Evolutionary conservation across 2,329 filamentous ascomycete genomes (phyloP), one percentile per base, ranked within the genome.

Genomic region (Esteya vermicola): DNA sequence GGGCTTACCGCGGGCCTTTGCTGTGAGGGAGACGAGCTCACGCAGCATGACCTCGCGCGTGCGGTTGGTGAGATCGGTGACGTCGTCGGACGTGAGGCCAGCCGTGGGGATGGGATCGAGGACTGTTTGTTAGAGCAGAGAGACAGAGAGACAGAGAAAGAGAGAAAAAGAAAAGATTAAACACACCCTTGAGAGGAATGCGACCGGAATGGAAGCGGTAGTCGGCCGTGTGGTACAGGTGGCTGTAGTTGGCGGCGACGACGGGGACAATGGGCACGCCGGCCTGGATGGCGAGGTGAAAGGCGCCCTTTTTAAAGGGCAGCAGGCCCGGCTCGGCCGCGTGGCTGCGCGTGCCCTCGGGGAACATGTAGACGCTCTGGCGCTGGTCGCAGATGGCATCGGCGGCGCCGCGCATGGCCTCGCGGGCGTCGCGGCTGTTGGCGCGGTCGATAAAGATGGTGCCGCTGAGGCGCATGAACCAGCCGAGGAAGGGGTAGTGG

Each of bases 221-320:
- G 33, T 66, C 65, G 60, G 78, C 77, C 50, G 78, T 59, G 51
- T 75, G 76, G 47, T 88, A 61, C 26, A 88, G 55, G 54, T 85
- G 73, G 50, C 78, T 78, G 58, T 89, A 89, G 61, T 86, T 88
- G 55, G 82, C 81, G 23, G 76, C 73, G 35, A 86, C 80, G 27
- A 93, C 72, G 0, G 91, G 91, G 4, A 98, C 80, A 51, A 98
- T 84, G 21, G 88, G 88, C 6, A 95, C 91, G 48, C 85, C 82
- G 3, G 89, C 89, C 67, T 96, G 84, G 18, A 98, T 75, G 34
- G 91, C 91, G 26, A 98, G 71, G 59, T 98, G 89, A 62, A 98
- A 98, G 35, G 89, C 91, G 44, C 91, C 91, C 68, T 98, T 98
- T 65, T 98, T 98, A 70, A 96, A 98, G n/a, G 86, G 84, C 40